Conservation (phyloP, 2,329 filamentous ascomycete species). For the Ascochyta fabae region DNA sequence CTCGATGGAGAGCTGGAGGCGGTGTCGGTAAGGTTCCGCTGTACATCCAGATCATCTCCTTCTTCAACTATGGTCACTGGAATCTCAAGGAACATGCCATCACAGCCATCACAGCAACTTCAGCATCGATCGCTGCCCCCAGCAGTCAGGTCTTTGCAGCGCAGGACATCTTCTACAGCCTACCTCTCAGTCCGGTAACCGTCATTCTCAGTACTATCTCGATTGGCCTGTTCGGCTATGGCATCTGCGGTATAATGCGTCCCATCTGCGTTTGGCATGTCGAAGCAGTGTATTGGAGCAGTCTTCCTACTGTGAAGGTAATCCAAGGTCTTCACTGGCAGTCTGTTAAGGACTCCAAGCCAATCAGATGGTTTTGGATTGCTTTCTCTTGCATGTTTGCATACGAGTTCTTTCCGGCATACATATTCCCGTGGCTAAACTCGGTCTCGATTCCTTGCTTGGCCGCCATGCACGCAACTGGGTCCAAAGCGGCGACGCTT, state of each 20-base stretch:
- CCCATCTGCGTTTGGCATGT: constrained; percentile 26
- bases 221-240: constrained; percentile 24
- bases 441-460: constrained; percentile 24
- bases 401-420: constrained; percentile 26
- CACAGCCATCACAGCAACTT: constrained; percentile 23
- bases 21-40: constrained; percentile 16
- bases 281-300: constrained; percentile 26
- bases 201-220: constrained; percentile 25
- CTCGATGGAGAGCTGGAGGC: constrained; percentile 20
- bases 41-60: constrained; percentile 21
- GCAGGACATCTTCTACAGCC: constrained; percentile 20
- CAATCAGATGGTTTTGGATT: constrained; percentile 25
- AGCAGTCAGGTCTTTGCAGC: constrained; percentile 24
- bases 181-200: constrained; percentile 19
- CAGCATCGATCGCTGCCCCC: constrained; percentile 23
- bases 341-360: constrained; percentile 22
- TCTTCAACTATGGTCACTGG: constrained; percentile 23
- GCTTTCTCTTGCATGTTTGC: constrained; percentile 24
- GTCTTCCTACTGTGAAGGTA: constrained; percentile 24
- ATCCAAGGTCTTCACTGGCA: constrained; percentile 26
- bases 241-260: constrained; percentile 22
- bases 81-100: constrained; percentile 23
- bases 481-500: constrained; percentile 17
- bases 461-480: constrained; percentile 23
- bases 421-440: constrained; percentile 27